phyloP scores from a whole-genome alignment of 345 rosid species.

The Erodium maritimum region DNA sequence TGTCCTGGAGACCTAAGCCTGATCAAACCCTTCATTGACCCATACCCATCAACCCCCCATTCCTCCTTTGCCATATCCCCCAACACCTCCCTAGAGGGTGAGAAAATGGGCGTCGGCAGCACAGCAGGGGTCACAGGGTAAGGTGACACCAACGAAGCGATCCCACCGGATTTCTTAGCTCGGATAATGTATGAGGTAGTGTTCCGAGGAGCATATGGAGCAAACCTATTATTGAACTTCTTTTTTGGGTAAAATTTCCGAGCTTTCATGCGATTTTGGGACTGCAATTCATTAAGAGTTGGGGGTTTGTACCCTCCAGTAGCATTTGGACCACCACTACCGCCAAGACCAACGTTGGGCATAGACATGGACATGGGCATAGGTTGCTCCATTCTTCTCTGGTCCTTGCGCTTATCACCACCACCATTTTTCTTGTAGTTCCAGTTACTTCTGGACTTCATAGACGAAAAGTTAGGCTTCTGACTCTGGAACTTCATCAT shows the following conservation, averaged over 20 bases:
- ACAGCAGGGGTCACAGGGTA: slow-evolving; percentile 87
- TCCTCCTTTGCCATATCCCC: slow-evolving; percentile 97
- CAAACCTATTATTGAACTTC: slow-evolving; percentile 46
- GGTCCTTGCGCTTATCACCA: slow-evolving; percentile 17
- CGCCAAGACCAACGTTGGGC: neutral
- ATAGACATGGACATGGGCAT: slow-evolving; percentile 9
- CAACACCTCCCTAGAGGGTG: slow-evolving; percentile 75
- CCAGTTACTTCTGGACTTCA: slow-evolving; percentile 40
- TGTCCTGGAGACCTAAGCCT: slow-evolving; percentile 59
- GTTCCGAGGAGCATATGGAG: slow-evolving; percentile 95
- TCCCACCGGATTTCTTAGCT: slow-evolving; percentile 85
- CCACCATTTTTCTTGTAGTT: slow-evolving; percentile 52
- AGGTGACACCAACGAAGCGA: slow-evolving; percentile 85
- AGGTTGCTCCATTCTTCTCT: slow-evolving; percentile 35
- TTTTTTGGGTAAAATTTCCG: slow-evolving; percentile 69
- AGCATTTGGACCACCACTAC: slow-evolving; percentile 11
- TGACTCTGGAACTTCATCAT: slow-evolving; percentile 25
- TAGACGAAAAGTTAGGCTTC: neutral
- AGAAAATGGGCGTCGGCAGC: slow-evolving; percentile 72
- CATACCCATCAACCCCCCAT: slow-evolving; percentile 94
- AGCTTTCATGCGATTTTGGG: slow-evolving; percentile 58
- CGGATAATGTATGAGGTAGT: slow-evolving; percentile 77
- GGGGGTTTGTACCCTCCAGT: slow-evolving; percentile 65
- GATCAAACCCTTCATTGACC: slow-evolving; percentile 81
- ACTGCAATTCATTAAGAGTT: slow-evolving; percentile 65